Evolutionary conservation across 805 yeast genomes (phyloP), one percentile per base, ranked within the genome.

Genomic region (Hanseniaspora occidentalis): DNA sequence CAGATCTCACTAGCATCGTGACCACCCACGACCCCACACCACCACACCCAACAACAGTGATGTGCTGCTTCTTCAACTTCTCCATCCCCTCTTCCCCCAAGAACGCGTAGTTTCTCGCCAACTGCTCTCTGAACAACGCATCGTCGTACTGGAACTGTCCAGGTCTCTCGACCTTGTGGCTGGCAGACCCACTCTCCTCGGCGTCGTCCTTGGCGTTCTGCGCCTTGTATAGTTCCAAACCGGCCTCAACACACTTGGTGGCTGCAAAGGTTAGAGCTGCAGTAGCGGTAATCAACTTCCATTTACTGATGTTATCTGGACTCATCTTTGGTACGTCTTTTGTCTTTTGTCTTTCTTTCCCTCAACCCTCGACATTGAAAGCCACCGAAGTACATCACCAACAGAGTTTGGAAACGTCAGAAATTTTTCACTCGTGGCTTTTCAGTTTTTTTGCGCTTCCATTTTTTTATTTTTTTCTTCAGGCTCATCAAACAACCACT

Each of bases 11-110:
- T 42, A 92, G 69, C 82, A 94, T 84, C 9, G 94, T 80, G 10
- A 82, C 79, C 19, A 80, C 95, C 89, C 96, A 88, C 0, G 96
- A 88, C 2, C 99, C 99, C 31, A 92, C 99, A 43, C 99, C 99
- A 43, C 99, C 99, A 14, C 89, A 92, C 23, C 99, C 98, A 10
- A 77, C 80, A 13, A 89, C 82, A 2, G 85, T 82, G 2, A 88
- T 72, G 42, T 73, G 70, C 52, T 84, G 79, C 10, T 68, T 61
- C 41, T 95, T 75, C 14, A 92, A 73, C 44, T 74, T 75, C 16
- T 62, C 58, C 74, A 86, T 77, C 1, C 96, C 97, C 17, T 79
- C 82, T 39, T 82, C 84, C 10, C 95, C 85, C 21, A 92, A 66
- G 56, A 92, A 92, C 1, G 95, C 96, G 56, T 84, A 81, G 64